Conservation (phyloP, 257 asterid genomes). For the Jacaranda copaia region DNA sequence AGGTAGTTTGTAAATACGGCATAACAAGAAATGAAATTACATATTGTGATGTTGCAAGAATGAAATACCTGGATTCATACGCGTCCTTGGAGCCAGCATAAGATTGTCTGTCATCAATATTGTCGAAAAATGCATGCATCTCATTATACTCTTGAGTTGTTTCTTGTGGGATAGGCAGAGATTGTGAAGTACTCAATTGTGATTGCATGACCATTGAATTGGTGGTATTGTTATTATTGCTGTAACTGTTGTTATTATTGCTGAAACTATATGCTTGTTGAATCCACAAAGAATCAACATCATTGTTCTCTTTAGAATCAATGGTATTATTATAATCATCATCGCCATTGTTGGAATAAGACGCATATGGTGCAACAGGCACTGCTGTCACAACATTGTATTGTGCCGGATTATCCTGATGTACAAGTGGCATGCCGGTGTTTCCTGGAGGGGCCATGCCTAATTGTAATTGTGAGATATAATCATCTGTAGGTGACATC, state of each 20-base stretch:
- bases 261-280: conserved; percentile 47
- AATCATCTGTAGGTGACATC: conserved; percentile 44
- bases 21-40: not conserved
- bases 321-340: conserved; percentile 31
- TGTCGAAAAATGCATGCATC: conserved; percentile 63
- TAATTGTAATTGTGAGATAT: conserved; percentile 56
- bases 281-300: conserved; percentile 48
- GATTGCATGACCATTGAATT: conserved; percentile 50
- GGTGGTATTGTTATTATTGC: conserved; percentile 36
- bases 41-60: not conserved
- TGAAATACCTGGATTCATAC: conserved; percentile 62
- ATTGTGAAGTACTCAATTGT: conserved; percentile 45
- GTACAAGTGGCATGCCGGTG: conserved; percentile 37
- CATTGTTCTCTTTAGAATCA: conserved; percentile 50
- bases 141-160: conserved; percentile 60
- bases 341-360: conserved; percentile 33
- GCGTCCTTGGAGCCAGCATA: conserved; percentile 62
- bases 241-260: conserved; percentile 39
- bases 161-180: conserved; percentile 46
- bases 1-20: not conserved
- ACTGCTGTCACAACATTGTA: conserved; percentile 38
- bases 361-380: conserved; percentile 39
- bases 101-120: conserved; percentile 70
- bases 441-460: conserved; percentile 53
- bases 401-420: conserved; percentile 40